phyloP scores from a whole-genome alignment of 2,329 filamentous ascomycete species.

The Clonostachys chloroleuca region DNA sequence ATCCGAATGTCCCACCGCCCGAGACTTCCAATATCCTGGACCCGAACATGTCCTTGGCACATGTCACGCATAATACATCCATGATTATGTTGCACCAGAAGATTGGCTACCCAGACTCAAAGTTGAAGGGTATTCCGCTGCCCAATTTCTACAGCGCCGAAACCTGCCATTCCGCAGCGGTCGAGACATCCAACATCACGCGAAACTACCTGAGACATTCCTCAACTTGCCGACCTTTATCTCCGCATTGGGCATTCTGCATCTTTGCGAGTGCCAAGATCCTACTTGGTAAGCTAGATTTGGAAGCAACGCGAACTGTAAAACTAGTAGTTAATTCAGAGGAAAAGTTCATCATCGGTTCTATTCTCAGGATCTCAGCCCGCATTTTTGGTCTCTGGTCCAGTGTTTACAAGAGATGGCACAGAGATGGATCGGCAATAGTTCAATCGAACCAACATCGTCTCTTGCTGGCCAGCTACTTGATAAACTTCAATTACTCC shows the following conservation, averaged over 20 bases:
- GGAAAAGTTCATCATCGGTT: conserved; percentile 18
- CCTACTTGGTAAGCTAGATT: conserved; percentile 17
- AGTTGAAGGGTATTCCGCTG: conserved; percentile 21
- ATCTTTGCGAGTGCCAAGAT: conserved; percentile 38
- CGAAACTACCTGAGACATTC: conserved; percentile 37
- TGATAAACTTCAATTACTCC: conserved; percentile 3
- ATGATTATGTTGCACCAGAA: conserved; percentile 43
- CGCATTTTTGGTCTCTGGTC: conserved; percentile 19
- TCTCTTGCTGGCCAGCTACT: conserved; percentile 12
- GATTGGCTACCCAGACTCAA: conserved; percentile 34
- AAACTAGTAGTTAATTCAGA: no score
- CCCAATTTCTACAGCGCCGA: conserved; percentile 41
- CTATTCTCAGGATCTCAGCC: conserved; percentile 9
- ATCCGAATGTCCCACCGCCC: conserved; percentile 18
- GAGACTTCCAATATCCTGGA: conserved; percentile 28
- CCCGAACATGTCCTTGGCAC: conserved; percentile 43
- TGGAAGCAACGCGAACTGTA: no score
- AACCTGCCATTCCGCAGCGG: conserved; percentile 38
- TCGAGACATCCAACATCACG: conserved; percentile 38
- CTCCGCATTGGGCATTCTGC: conserved; percentile 39
- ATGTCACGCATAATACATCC: conserved; percentile 43
- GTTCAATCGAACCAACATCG: neutral
- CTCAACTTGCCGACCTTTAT: conserved; percentile 13
- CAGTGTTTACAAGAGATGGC: conserved; percentile 20
- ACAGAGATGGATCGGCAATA: conserved; percentile 14